A percentile compares a stretch with the other conserved stretches of the same genome.
Conservation (phyloP, 257 asterid species). For the Verbascum thapsus region DNA sequence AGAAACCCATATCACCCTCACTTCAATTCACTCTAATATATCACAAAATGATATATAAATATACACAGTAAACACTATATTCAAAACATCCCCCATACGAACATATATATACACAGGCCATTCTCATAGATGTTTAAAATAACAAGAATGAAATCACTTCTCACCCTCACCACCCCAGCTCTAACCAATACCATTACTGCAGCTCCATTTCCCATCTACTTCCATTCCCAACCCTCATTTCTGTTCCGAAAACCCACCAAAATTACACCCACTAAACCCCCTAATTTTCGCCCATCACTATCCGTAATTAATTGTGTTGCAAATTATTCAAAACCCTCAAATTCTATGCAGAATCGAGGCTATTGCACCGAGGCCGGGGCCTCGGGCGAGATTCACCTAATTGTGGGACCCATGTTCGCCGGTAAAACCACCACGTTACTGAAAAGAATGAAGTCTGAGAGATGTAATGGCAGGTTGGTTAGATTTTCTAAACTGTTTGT, state of each 20-base stretch:
- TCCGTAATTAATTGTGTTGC: slow-evolving; percentile 34
- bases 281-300: slow-evolving; percentile 19
- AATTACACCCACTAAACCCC: slow-evolving; percentile 32
- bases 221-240: slow-evolving; percentile 36
- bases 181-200: slow-evolving; percentile 41
- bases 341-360: slow-evolving; percentile 36
- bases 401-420: slow-evolving; percentile 98
- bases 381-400: slow-evolving; percentile 86
- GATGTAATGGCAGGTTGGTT: slow-evolving; percentile 74
- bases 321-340: slow-evolving; percentile 40
- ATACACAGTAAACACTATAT: neutral
- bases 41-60: slow-evolving; percentile 1
- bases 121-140: slow-evolving; percentile 41
- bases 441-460: slow-evolving; percentile 73
- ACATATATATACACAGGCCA: neutral
- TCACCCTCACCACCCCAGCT: slow-evolving; percentile 39
- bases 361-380: slow-evolving; percentile 34
- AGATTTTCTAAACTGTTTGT: slow-evolving; percentile 5
- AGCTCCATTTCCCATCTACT: slow-evolving; percentile 34
- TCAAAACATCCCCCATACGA: neutral
- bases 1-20: slow-evolving; percentile 20
- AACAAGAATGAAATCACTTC: slow-evolving; percentile 60
- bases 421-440: slow-evolving; percentile 96
- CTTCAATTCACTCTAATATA: neutral
- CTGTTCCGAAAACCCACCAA: slow-evolving; percentile 28